Evolutionary conservation across 352 stramenopile species (phyloP), one percentile per base, ranked within the genome.

Genomic region (Detonula confervacea): DNA sequence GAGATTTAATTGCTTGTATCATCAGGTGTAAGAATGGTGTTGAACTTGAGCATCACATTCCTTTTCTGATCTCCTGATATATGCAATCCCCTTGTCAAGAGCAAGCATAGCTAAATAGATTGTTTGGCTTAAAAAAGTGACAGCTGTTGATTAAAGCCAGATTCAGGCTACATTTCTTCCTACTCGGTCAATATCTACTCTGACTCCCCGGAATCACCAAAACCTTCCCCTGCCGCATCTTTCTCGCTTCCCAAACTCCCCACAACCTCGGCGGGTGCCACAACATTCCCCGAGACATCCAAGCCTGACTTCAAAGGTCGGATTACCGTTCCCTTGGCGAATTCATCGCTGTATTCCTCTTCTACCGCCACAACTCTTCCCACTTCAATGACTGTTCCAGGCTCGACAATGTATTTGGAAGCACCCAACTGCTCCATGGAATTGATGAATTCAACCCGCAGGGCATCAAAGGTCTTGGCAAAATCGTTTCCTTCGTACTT

Each of bases 221-320:
- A 62, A 22, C 37, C 49, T 20, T 29, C 46, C 30, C 68, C 83
- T 51, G 80, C 63, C 39, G n/a, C n/a, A n/a, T n/a, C n/a, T n/a
- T 71, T 65, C 52, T 89, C 81, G 5, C 37, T 24, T 46, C 85
- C 85, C 57, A 86, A 70, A 68, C 83, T 91, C 29, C 39, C 77
- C 35, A 93, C 75, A 64, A 63, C 81, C 56, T 83, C 35, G 1
- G 85, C 85, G 51, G 74, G 29, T 57, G 81, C 63, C 22, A 93
- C 70, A 55, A 91, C 77, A 75, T 91, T 91, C 0, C 85, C 87
- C 52, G 80, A 49, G 49, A 93, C 70, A 63, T 93, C 83, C 60
- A 91, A 55, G 63, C 87, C 87, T 7, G 49, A 49, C 44, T 39
- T 73, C 12, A 91, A 72, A 16, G 35, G 7, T 9, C 66, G 52